Percentiles rank a stretch among this genome's conserved stretches.
Conservation (phyloP, 106 monocot genomes). For the Dendrobium huoshanense region DNA sequence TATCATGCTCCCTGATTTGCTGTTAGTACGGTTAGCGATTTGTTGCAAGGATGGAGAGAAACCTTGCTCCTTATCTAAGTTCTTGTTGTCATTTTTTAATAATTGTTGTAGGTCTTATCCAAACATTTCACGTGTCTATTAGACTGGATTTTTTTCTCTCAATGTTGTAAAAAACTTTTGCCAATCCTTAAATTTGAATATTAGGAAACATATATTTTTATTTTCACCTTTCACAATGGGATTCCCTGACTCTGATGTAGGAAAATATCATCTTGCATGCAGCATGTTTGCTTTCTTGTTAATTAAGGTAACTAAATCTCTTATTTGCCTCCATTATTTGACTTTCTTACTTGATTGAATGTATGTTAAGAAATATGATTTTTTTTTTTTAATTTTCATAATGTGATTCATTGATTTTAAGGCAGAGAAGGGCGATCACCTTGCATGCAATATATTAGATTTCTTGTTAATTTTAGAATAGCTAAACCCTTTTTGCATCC, state of each 20-base stretch:
- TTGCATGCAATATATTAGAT: no score
- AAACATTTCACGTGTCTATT: background rate
- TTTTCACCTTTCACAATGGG: no score
- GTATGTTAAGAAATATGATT: background rate
- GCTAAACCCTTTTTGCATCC: no score
- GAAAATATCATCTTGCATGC: no score
- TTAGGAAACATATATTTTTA: background rate
- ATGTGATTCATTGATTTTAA: no score
- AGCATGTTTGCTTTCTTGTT: no score
- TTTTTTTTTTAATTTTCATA: background rate
- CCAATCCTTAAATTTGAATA: background rate
- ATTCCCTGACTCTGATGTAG: no score
- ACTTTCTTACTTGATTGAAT: background rate
- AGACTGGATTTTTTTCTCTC: background rate
- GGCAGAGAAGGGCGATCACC: no score
- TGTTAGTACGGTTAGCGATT: background rate
- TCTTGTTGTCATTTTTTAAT: background rate
- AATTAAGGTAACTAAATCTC: background rate
- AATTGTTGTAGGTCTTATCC: background rate
- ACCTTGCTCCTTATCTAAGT: background rate
- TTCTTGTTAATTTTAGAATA: no score
- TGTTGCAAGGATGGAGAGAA: background rate
- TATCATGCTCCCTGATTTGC: background rate
- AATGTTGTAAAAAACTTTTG: background rate
- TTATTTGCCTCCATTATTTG: background rate